phyloP scores from a whole-genome alignment of 2,329 filamentous ascomycete genomes.

The Aspergillus fijiensis region DNA sequence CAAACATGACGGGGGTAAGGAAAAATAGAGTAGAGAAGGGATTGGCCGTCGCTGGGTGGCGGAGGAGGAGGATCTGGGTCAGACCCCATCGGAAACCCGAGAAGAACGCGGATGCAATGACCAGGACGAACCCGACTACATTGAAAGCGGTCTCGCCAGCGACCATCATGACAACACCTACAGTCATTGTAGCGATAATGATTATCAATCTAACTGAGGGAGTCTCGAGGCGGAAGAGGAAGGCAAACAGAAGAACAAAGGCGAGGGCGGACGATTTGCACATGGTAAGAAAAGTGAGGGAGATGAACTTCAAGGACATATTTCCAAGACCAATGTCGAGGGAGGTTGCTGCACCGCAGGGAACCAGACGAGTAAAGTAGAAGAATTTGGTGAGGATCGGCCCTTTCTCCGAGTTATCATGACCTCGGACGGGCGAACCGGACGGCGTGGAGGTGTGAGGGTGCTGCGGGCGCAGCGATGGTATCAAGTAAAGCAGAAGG shows the following conservation, averaged over 20 bases:
- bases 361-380: conserved; percentile 86
- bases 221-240: conserved; percentile 85
- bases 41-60: conserved; percentile 92
- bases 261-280: conserved; percentile 96
- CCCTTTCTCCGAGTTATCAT: conserved; percentile 47
- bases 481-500: conserved; percentile 76
- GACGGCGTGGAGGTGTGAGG: conserved; percentile 25
- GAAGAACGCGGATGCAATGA: conserved; percentile 92
- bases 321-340: conserved; percentile 96
- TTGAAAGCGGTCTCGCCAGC: conserved; percentile 91
- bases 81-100: conserved; percentile 97
- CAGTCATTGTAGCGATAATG: conserved; percentile 89
- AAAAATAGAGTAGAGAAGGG: conserved; percentile 97
- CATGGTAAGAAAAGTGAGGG: conserved; percentile 98
- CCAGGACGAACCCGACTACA: conserved; percentile 79
- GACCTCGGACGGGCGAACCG: conserved; percentile 45
- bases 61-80: conserved; percentile 92
- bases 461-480: conserved; percentile 70
- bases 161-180: conserved; percentile 97
- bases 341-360: conserved; percentile 88
- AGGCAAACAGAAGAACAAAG: conserved; percentile 93
- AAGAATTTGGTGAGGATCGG: conserved; percentile 82
- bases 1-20: conserved; percentile 95
- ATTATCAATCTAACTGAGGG: conserved; percentile 81
- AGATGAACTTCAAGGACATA: conserved; percentile 93